Percentiles rank a stretch among this genome's conserved stretches.
Evolutionary conservation across 306 rosid genomes (phyloP).

Genomic region (Cucurbita maxima): DNA sequence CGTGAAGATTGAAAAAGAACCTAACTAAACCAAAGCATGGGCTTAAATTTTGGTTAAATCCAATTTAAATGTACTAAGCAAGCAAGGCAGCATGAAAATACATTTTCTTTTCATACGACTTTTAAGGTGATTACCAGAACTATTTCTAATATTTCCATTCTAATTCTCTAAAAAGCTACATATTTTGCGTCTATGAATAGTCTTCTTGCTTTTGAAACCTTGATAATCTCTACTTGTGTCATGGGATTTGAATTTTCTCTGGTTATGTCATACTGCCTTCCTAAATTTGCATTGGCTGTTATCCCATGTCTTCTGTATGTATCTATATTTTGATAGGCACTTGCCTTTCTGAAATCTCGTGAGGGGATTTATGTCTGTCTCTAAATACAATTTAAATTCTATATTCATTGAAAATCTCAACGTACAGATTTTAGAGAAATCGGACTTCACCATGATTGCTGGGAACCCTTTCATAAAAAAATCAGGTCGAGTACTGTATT

Average conservation of each 20-base stretch:
- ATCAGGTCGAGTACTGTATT: conserved; percentile 34
- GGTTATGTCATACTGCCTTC: not conserved
- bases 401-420: conserved; percentile 6
- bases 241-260: not conserved
- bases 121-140: no score
- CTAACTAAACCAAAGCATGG: not conserved
- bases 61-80: not conserved
- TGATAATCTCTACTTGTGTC: not conserved
- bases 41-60: not conserved
- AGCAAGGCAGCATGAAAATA: not conserved
- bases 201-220: not conserved
- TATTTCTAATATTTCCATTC: not conserved
- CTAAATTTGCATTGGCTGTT: not conserved
- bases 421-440: conserved; percentile 72
- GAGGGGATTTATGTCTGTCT: no score
- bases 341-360: no score
- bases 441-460: conserved; percentile 52
- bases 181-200: not conserved
- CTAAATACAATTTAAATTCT: conserved; percentile 4
- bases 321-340: no score
- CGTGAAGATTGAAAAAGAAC: not conserved
- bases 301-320: not conserved
- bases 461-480: conserved; percentile 75
- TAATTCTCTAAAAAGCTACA: not conserved
- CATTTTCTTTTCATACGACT: no score